These are phyloP conservation scores for Phytophthora pistaciae DNA, from an alignment of 352 stramenopile genomes.

Conservation along the genomic window DNA sequence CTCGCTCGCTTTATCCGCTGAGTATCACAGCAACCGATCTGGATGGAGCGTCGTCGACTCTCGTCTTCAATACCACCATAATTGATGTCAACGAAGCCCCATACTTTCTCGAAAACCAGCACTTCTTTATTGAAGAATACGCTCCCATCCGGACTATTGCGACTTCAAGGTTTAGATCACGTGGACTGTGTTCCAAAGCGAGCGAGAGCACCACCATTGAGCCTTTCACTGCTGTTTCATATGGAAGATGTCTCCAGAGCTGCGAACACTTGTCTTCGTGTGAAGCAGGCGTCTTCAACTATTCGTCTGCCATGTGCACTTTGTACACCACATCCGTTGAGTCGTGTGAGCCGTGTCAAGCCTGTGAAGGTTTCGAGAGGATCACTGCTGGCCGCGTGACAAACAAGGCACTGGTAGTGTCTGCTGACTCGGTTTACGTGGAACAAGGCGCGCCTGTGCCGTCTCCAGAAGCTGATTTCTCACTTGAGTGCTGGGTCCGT, in stretches of 20 bases:
- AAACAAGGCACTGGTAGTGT: slow-evolving; percentile 26
- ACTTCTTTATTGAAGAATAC: slow-evolving; percentile 57
- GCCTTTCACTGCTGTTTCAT: slow-evolving; percentile 11
- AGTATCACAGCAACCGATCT: slow-evolving; percentile 16
- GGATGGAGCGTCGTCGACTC: background rate
- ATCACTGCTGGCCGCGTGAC: background rate
- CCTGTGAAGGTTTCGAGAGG: slow-evolving; percentile 35
- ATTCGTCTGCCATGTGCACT: slow-evolving; percentile 25
- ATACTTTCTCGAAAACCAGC: slow-evolving; percentile 36
- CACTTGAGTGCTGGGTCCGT: slow-evolving; percentile 32
- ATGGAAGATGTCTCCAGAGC: slow-evolving; percentile 24
- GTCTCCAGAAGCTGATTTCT: slow-evolving; percentile 14
- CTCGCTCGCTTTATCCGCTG: slow-evolving; percentile 19
- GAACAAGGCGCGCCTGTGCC: slow-evolving; percentile 9
- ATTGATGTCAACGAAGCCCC: slow-evolving; percentile 59
- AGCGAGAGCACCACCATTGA: slow-evolving; percentile 1
- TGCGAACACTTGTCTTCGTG: slow-evolving; percentile 19
- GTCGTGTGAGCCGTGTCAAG: slow-evolving; percentile 20
- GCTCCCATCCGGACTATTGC: slow-evolving; percentile 12
- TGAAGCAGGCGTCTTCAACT: slow-evolving; percentile 21
- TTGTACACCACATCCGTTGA: slow-evolving; percentile 3
- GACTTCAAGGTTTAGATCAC: slow-evolving; percentile 31
- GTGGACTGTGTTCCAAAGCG: slow-evolving; percentile 15
- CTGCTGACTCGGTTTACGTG: slow-evolving; percentile 16
- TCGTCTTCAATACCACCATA: slow-evolving; percentile 30